phyloP scores from a whole-genome alignment of 228 moss, liverwort and hornwort species.

The Sphagnum fallax region DNA sequence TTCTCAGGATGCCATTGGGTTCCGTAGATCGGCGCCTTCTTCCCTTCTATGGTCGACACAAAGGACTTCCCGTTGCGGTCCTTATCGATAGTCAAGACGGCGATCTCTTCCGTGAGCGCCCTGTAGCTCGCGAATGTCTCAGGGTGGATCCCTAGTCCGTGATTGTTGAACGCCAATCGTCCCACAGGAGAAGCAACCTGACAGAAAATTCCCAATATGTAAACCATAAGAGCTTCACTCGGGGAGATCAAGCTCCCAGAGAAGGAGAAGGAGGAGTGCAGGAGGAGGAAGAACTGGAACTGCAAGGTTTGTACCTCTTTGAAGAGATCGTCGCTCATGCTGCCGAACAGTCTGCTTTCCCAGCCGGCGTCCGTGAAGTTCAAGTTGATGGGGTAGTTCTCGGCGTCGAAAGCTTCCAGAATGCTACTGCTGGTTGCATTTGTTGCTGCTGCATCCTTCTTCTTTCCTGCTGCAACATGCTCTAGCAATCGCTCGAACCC shows the following conservation, averaged over 20 bases:
- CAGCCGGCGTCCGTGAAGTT: conserved; percentile 36
- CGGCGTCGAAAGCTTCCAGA: conserved; percentile 45
- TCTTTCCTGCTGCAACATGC: neutral
- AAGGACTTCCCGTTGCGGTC: conserved; percentile 55
- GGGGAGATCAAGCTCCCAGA: too few species aligned
- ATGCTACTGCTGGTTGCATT: neutral
- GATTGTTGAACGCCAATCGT: conserved; percentile 49
- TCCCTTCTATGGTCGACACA: conserved; percentile 59
- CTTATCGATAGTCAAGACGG: conserved; percentile 37
- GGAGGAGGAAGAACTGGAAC: too few species aligned
- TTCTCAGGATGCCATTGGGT: conserved; percentile 83
- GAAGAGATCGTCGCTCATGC: conserved; percentile 46
- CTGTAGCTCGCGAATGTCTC: conserved; percentile 22
- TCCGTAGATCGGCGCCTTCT: conserved; percentile 33
- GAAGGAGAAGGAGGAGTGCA: too few species aligned
- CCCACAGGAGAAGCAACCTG: conserved; percentile 36
- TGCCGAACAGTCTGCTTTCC: conserved; percentile 35
- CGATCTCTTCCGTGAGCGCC: conserved; percentile 20
- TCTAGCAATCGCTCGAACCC: conserved; percentile 60
- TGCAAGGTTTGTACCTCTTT: conserved; percentile 15
- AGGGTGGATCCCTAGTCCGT: conserved; percentile 50
- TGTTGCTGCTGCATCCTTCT: conserved; percentile 6
- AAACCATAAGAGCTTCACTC: too few species aligned
- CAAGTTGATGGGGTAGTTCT: conserved; percentile 53
- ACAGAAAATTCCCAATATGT: neutral